Evolutionary conservation across 1,139 yeast genomes (phyloP).

Genomic region (Meyerozyma smithsonii): DNA sequence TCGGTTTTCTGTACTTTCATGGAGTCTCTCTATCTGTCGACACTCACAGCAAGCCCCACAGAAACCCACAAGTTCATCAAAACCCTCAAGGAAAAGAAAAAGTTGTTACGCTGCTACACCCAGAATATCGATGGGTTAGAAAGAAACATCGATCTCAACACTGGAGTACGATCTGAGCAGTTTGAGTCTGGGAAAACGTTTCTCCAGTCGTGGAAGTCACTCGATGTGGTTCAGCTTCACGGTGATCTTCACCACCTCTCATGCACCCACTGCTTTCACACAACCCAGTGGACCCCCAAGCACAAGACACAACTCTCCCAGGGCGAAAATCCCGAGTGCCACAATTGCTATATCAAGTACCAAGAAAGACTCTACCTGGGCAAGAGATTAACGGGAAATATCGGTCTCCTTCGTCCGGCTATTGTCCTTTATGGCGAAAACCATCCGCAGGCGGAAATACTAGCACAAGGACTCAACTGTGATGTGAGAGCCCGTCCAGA

Average conservation of each 20-base stretch:
- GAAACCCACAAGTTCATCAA: constrained; percentile 77
- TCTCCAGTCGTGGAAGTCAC: constrained; percentile 48
- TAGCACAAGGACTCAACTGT: constrained; percentile 53
- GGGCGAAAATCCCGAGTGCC: constrained; percentile 64
- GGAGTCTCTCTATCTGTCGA: constrained; percentile 64
- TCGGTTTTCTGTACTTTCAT: constrained; percentile 74
- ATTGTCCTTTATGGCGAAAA: constrained; percentile 77
- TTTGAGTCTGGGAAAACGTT: constrained; percentile 26
- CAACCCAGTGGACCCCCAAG: constrained; percentile 58
- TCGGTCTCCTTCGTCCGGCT: constrained; percentile 68
- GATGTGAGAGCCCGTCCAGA: constrained; percentile 61
- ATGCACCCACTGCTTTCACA: constrained; percentile 64
- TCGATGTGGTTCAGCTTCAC: constrained; percentile 83
- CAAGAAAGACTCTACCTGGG: constrained; percentile 54
- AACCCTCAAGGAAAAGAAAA: constrained; percentile 57
- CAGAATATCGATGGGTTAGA: constrained; percentile 59
- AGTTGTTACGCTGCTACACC: constrained; percentile 77
- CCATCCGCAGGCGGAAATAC: constrained; percentile 66
- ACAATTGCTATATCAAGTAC: constrained; percentile 49
- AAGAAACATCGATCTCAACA: constrained; percentile 36
- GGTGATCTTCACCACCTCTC: constrained; percentile 77
- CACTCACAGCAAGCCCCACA: constrained; percentile 69
- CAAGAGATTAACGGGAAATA: constrained; percentile 51
- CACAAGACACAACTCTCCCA: constrained; percentile 38
- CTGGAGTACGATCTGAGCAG: constrained; percentile 33